These are phyloP conservation scores for Exophiala bonariae DNA, from an alignment of 2,329 filamentous ascomycete species.

Conservation along the genomic window DNA sequence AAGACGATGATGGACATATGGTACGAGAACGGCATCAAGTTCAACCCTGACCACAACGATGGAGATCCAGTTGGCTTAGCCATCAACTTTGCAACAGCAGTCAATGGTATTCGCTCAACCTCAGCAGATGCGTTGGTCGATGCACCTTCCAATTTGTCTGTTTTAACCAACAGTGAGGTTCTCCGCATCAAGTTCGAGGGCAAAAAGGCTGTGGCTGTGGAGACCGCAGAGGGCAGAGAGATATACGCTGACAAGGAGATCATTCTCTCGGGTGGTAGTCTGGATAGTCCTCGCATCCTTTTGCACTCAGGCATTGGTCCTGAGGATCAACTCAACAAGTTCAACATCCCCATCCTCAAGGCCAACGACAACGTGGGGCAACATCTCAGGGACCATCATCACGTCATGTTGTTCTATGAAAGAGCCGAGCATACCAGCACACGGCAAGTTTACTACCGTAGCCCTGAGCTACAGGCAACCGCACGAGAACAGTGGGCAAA, in stretches of 20 bases:
- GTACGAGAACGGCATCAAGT: conserved; percentile 48
- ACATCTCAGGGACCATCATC: conserved; percentile 46
- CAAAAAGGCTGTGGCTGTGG: conserved; percentile 47
- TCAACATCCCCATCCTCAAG: conserved; percentile 42
- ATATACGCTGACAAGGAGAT: conserved; percentile 41
- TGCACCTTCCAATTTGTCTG: conserved; percentile 52
- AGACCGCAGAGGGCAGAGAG: conserved; percentile 39
- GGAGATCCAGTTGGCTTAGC: conserved; percentile 60
- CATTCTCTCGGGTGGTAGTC: conserved; percentile 40
- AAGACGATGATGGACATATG: conserved; percentile 48
- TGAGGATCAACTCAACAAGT: conserved; percentile 39
- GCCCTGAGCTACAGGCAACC: conserved; percentile 42
- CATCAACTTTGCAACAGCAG: conserved; percentile 51
- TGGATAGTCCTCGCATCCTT: conserved; percentile 44
- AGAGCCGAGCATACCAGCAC: conserved; percentile 44
- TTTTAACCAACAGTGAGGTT: conserved; percentile 52
- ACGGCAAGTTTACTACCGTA: conserved; percentile 48
- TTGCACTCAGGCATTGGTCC: conserved; percentile 53
- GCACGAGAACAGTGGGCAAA: conserved; percentile 51
- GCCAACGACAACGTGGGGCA: conserved; percentile 45
- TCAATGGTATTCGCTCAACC: conserved; percentile 51
- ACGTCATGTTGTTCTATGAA: conserved; percentile 35
- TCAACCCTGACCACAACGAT: conserved; percentile 59
- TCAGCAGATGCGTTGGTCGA: conserved; percentile 50
- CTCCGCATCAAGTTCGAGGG: conserved; percentile 49